Base-by-base conservation (phyloP, 208 protist genomes). In the Lotmaria passim region DNA sequence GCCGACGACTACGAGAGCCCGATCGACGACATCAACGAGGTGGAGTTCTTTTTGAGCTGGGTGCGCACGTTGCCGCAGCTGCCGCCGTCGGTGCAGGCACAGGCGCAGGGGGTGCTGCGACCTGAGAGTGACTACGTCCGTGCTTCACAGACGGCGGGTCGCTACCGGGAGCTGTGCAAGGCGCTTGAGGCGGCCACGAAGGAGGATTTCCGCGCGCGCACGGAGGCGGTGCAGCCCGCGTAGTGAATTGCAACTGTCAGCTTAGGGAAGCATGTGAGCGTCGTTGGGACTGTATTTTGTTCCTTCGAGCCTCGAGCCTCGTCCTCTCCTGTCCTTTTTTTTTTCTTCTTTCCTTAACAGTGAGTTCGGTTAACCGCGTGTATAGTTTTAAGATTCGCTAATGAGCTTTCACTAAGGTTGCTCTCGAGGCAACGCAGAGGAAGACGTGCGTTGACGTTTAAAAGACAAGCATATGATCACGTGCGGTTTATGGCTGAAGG, bases 21-120 rank as follows among this genome's bases (percentile, higher is more conserved):
- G 12, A 96, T 96, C 57, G 91, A 96, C 48, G 83, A 91, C 52
- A 78, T 96, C 36, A 94, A 93, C 57, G 91, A 96, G 73, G 91
- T 91, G 21, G 50, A 86, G 2, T 72, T 78, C 31, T 92, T 93
- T 48, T 24, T 76, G 15, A 24, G 56, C 19, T 86, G 74, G 75
- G 60, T 73, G 30, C 67, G 52, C 53, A 21, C 68, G 44, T 14
- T 73, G 36, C 51, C 64, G 46, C 73, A 82, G 47, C 43, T 57
- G 30, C 61, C 63, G 12, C 30, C 43, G 2, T n/a, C 62, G 21
- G 43, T 62, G 56, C 73, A 81, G 63, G 61, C 75, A 3, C 50
- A 62, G 15, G 72, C 56, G 7, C 71, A 38, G 36, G 71, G 41
- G 31, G 67, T 69, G 36, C 75, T 76, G 28, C 71, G 66, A 10